These are phyloP conservation scores for Shiraia sp. DNA, from an alignment of 2,329 filamentous ascomycete genomes.

Conservation along the genomic window DNA sequence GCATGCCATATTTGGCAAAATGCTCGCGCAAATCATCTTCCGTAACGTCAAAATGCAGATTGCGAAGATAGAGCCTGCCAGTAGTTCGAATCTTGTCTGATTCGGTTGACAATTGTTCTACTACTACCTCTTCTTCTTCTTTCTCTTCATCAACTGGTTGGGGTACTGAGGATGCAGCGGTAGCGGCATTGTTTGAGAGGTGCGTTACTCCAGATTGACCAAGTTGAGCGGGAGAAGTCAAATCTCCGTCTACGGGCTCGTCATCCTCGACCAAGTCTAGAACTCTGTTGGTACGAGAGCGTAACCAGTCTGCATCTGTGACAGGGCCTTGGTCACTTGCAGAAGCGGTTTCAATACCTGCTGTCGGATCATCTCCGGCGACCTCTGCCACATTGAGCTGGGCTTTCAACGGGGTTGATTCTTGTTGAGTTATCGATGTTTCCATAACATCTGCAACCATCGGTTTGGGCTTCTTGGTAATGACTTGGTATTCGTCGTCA, in stretches of 20 bases:
- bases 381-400: background rate
- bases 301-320: constrained; percentile 88
- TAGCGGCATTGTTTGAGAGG: constrained; percentile 6
- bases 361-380: constrained; percentile 1
- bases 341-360: constrained; percentile 14
- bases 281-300: constrained; percentile 83
- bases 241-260: constrained; percentile 40
- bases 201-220: background rate
- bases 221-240: too few species aligned
- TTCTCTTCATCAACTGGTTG: constrained; percentile 7
- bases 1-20: constrained; percentile 72
- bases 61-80: constrained; percentile 83
- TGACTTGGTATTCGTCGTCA: constrained; percentile 75
- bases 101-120: constrained; percentile 47
- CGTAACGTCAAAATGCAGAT: constrained; percentile 78
- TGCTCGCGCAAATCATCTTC: constrained; percentile 75
- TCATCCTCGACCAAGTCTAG: constrained; percentile 82
- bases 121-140: constrained; percentile 5
- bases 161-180: constrained; percentile 2
- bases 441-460: constrained; percentile 4
- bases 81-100: constrained; percentile 70
- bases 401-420: constrained; percentile 7
- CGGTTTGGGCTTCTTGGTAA: constrained; percentile 53
- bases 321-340: constrained; percentile 49
- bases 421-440: background rate